These are phyloP conservation scores for Leersia perrieri DNA, from an alignment of 176 grass and related monocot species.

Conservation along the genomic window DNA sequence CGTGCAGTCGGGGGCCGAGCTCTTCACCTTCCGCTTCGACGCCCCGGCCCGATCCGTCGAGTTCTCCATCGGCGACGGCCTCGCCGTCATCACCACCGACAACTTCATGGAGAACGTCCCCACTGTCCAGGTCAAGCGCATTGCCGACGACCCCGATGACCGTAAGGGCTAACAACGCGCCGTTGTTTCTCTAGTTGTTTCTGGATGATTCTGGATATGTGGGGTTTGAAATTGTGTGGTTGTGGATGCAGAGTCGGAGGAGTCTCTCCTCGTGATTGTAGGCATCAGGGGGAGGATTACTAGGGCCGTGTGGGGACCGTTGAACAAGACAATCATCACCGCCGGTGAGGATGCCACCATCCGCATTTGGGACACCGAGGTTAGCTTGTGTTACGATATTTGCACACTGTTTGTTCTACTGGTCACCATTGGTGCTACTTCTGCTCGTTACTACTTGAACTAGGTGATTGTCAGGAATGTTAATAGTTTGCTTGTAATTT, in stretches of 20 bases:
- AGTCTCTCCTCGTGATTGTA: conserved; percentile 64
- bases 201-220: background rate
- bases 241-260: conserved; percentile 62
- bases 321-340: conserved; percentile 89
- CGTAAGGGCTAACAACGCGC: too few relatives aligned
- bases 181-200: too few relatives aligned
- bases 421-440: background rate
- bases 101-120: conserved; percentile 80
- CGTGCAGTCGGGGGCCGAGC: conserved; percentile 61
- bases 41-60: conserved; percentile 78
- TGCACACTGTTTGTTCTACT: background rate
- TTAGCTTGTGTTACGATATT: background rate
- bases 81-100: conserved; percentile 75
- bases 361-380: conserved; percentile 91
- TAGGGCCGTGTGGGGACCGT: conserved; percentile 86
- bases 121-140: conserved; percentile 79
- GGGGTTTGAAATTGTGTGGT: background rate
- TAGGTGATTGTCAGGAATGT: background rate
- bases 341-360: conserved; percentile 80
- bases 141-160: conserved; percentile 58
- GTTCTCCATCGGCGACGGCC: conserved; percentile 60
- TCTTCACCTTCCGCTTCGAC: conserved; percentile 76
- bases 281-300: conserved; percentile 88
- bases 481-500: background rate
- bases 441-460: too few relatives aligned